Base-by-base conservation (phyloP, 1,284 basidiomycete genomes). In the Rhizoctonia solani region DNA sequence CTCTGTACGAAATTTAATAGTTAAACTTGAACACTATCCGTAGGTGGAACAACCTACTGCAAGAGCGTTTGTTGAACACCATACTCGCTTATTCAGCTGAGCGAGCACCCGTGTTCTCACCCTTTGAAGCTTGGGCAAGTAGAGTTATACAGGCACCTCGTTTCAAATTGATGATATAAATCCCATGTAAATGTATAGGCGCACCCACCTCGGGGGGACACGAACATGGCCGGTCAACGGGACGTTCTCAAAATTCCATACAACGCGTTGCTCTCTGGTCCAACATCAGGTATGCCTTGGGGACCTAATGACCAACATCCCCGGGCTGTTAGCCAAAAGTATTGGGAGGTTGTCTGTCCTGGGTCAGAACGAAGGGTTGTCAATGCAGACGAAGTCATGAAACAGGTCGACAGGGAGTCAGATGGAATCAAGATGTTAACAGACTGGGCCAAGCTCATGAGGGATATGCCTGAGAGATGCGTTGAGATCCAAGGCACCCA, bases 21-120 rank as follows among this genome's bases (percentile, higher is more conserved):
- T 39, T 39, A 16, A 39, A 8, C 16, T 8, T 39, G 8, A 8
- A 39, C 37, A 39, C 8, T 39, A 13, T 77, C 79, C 16, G 37
- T 41, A 85, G 85, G 1, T 87, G 85, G 84, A 85, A 85, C 3
- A 87, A 87, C 66, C 78, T 75, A 2, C 78, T 86, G 77, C 82
- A 86, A 63, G 84, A 85, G 68, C 78, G 82, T 71, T 61, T 85
- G 4, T 70, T 85, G 27, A 39, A 39, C 16, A 39, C 37, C 16
- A 39, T 39, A 8, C 30, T 69, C 14, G 65, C 67, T 4, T 69
- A 69, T 53, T 21, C 46, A 27, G 66, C 67, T 19, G 65, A 69
- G 39, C 23, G 67, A 32, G 67, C 67, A 47, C 56, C 55, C 66
- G 61, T 66, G 8, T 67, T 70, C 49, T 53, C 32, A 9, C 47